phyloP scores from a whole-genome alignment of 108 stramenopile species.

The Stephanodiscus triporus region DNA sequence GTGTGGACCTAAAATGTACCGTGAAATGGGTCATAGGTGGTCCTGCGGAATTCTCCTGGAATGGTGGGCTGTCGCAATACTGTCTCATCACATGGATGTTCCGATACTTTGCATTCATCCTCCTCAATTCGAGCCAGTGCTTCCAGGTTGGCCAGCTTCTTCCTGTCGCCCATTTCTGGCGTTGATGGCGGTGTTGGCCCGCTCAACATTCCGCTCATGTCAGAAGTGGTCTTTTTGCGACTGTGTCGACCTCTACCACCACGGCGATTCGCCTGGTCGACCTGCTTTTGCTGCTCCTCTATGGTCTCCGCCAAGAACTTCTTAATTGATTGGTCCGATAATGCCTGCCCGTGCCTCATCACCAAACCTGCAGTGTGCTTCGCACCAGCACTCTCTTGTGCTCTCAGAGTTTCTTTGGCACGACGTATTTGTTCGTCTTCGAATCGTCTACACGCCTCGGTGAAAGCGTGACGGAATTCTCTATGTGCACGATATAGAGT shows the following conservation, averaged over 20 bases:
- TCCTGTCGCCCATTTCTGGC: background rate
- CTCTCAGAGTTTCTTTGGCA: constrained; percentile 64
- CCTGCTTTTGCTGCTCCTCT: constrained; percentile 61
- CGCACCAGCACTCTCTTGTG: constrained; percentile 44
- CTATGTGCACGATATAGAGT: constrained; percentile 78
- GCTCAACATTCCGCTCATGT: constrained; percentile 76
- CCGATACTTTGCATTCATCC: background rate
- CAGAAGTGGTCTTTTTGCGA: constrained; percentile 82
- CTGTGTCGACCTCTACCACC: constrained; percentile 75
- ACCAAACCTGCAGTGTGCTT: constrained; percentile 74
- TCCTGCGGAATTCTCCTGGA: constrained; percentile 50
- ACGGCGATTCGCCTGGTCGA: constrained; percentile 73
- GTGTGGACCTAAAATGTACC: background rate
- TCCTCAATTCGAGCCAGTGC: background rate
- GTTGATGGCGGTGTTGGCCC: constrained; percentile 19
- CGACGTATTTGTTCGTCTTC: constrained; percentile 80
- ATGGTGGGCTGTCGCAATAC: constrained; percentile 44
- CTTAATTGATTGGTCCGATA: constrained; percentile 72
- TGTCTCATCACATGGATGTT: no score
- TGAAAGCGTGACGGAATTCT: constrained; percentile 80
- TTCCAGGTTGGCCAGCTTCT: background rate
- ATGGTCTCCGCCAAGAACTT: constrained; percentile 62
- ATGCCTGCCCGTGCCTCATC: constrained; percentile 77
- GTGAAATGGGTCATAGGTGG: constrained; percentile 48
- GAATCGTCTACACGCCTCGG: constrained; percentile 85